Base-by-base conservation (phyloP, 2,329 filamentous ascomycete species). In the Pleomassaria siparia region DNA sequence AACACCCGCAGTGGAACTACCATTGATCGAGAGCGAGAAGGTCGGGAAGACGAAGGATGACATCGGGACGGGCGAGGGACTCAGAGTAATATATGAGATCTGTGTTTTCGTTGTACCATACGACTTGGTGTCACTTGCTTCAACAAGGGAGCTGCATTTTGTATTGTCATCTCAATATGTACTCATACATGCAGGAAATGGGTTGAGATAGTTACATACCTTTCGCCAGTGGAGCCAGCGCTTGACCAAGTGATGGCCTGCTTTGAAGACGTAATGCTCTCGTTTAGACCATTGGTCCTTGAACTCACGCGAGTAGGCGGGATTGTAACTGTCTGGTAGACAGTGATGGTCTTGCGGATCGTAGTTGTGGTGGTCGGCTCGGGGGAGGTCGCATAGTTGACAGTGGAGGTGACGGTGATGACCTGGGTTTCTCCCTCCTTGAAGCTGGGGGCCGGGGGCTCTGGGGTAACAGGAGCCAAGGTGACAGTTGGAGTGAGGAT, bases 401-500 rank as follows among this genome's bases (percentile, higher is more conserved):
- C 33, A 18, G 33, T 37, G 4, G 16, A 7, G 33, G 33, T 20
- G 33, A 10, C 6, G 20, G 5, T 18, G 15, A 22, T 37, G 20
- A 22, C 16, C 33, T 7, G 18, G 8, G 33, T 20, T 6, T 37
- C 33, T 20, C 8, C 33, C 6, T 10, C 16, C 30, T 33, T 7
- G 30, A n/a, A 33, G 33, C 16, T 20, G 26, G 26, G n/a, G 4
- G 4, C 36, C 5, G 36, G 21, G 15, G 5, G 13, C 21, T 4
- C 4, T 15, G 36, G 4, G 20, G n/a, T 25, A 26, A 13, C 13
- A n/a, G 15, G 5, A n/a, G 25, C 13, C 3, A n/a, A 25, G n/a
- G 20, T 33, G 6, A 50, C 36, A 6, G 49, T 54, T 10, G 54
- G 46, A 4, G 59, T 61, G 2, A 48, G 47, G 16, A 8, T 18